Base-by-base conservation (phyloP, 108 stramenopile genomes). In the Stephanodiscus triporus region DNA sequence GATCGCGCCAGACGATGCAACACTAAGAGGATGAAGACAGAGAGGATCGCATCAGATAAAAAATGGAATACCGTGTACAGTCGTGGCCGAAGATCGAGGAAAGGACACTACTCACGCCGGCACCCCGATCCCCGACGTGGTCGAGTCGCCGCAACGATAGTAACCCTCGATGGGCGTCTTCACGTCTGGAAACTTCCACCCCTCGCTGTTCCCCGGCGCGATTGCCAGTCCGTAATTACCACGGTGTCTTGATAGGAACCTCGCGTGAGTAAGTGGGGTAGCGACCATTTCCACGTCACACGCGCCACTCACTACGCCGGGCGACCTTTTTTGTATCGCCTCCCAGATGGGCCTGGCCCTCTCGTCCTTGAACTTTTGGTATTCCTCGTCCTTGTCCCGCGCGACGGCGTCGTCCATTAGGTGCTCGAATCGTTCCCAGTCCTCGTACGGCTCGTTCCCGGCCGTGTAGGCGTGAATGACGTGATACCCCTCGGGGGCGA, bases 381-480 rank as follows among this genome's bases (percentile, higher is more conserved):
- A 98, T 29, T 90, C 93, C 45, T 91, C 83, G 27, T 91, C 85
- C 37, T 78, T 80, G 27, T 81, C 80, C 43, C 80, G 62, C 0
- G 80, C 80, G 30, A 63, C 62, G 0, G 80, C 68, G 26, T 91
- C 81, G 59, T 96, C 91, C 66, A 97, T 60, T 1, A 91, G 89
- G 36, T 81, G 80, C 17, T 81, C 80, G 60, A 74, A 81, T 54
- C 74, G 73, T 51, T 92, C 91, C 96, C 96, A 98, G 54, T 80
- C 79, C 57, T 89, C 94, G 71, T 91, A 97, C 5, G 92, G 90
- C 38, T 81, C 96, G 50, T 93, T 96, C 14, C 91, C 97, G 14
- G 97, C 93, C 2, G 91, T 88, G 73, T 96, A 96, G 3, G 95
- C 95, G 78, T 96, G 96, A 7, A 97, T 62, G n/a, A 95, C 95